Percentiles rank a stretch among this genome's conserved stretches.
These are phyloP conservation scores for Nevesoporus exiguus DNA, from an alignment of 768 basidiomycete species.

Conservation along the genomic window DNA sequence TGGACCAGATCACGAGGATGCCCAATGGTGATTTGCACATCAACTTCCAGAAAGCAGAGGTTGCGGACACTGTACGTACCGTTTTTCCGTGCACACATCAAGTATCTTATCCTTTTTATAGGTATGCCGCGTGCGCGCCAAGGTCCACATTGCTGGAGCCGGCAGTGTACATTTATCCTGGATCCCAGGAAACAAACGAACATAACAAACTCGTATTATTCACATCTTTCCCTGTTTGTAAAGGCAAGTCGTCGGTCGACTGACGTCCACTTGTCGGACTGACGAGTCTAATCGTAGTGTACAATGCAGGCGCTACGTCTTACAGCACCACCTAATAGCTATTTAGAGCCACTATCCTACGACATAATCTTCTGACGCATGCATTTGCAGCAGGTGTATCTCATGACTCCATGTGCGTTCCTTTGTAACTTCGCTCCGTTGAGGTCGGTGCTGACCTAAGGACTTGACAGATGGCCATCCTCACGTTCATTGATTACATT, in stretches of 20 bases:
- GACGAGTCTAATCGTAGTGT: conserved; percentile 21
- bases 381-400: conserved; percentile 28
- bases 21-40: conserved; percentile 78
- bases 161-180: conserved; percentile 79
- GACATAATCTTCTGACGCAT: conserved; percentile 28
- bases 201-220: conserved; percentile 11
- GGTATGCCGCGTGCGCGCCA: conserved; percentile 78
- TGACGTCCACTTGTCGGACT: background rate
- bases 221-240: conserved; percentile 18
- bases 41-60: conserved; percentile 69
- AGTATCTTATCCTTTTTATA: conserved; percentile 27
- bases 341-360: conserved; percentile 22
- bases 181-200: conserved; percentile 52
- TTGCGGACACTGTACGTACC: conserved; percentile 70
- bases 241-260: conserved; percentile 15
- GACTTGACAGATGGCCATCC: conserved; percentile 24
- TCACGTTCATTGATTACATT: conserved; percentile 22
- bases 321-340: conserved; percentile 25
- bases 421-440: background rate
- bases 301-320: conserved; percentile 24
- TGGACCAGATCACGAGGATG: conserved; percentile 68
- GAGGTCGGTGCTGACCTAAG: background rate
- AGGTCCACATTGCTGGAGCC: conserved; percentile 68
- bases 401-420: conserved; percentile 26
- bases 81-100: background rate